phyloP scores from a whole-genome alignment of 148 eudicot species.

The Chenopodium formosanum region DNA sequence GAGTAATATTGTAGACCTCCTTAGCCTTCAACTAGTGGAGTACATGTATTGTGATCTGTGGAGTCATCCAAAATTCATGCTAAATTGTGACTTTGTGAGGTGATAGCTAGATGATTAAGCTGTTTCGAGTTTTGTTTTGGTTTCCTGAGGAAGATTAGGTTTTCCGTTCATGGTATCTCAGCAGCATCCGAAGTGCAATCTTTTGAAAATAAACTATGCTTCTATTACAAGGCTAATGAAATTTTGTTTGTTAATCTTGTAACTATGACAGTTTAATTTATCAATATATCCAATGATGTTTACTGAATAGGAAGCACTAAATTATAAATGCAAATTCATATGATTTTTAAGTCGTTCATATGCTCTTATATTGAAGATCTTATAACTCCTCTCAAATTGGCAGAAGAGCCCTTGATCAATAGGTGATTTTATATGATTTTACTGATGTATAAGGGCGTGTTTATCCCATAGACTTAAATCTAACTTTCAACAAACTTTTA shows the following conservation, averaged over 20 bases:
- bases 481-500: too few species aligned
- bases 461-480: too few species aligned
- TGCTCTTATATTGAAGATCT: too few species aligned
- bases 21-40: not conserved
- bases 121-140: constrained; percentile 5
- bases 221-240: not conserved
- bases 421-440: too few species aligned
- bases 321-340: too few species aligned
- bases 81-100: not conserved
- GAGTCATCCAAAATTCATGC: not conserved
- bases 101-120: not conserved
- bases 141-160: constrained; percentile 5
- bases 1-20: not conserved
- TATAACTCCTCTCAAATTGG: too few species aligned
- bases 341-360: too few species aligned
- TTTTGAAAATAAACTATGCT: not conserved
- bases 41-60: not conserved
- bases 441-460: too few species aligned
- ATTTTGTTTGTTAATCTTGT: not conserved
- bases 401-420: too few species aligned
- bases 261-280: not conserved
- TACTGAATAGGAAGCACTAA: too few species aligned
- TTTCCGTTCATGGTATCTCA: not conserved
- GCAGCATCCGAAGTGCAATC: not conserved
- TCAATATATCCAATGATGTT: not conserved